Percentiles rank a stretch among this genome's conserved stretches.
Evolutionary conservation across 192 early-diverging fungal species (phyloP).

Genomic region (Allomyces macrogynus): DNA sequence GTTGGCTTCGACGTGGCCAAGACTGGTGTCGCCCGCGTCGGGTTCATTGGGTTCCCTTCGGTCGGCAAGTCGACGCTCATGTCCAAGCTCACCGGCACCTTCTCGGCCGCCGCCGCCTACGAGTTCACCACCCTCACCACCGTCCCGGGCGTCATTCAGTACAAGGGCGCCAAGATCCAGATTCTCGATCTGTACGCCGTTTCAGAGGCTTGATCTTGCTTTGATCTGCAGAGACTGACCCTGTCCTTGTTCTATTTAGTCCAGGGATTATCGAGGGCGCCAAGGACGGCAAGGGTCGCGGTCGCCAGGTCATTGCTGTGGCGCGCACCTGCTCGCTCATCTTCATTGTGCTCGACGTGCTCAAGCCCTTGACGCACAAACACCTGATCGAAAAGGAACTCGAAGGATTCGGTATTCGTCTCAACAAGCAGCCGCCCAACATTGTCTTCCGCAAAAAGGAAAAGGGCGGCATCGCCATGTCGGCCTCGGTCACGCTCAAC

Average conservation of each 20-base stretch:
- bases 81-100: conserved; percentile 73
- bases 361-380: conserved; percentile 68
- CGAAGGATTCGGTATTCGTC: conserved; percentile 69
- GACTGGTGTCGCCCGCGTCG: conserved; percentile 86
- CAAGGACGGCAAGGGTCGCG: conserved; percentile 86
- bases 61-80: conserved; percentile 97
- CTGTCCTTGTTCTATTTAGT: too few species aligned
- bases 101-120: conserved; percentile 68
- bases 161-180: conserved; percentile 92
- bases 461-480: conserved; percentile 90
- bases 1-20: conserved; percentile 98
- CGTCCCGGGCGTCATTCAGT: conserved; percentile 85
- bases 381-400: conserved; percentile 3
- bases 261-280: conserved; percentile 99
- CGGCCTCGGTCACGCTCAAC: conserved; percentile 74
- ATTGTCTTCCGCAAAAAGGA: conserved; percentile 99
- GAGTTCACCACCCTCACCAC: conserved; percentile 96
- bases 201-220: too few species aligned
- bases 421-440: conserved; percentile 71
- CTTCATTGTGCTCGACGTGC: conserved; percentile 96
- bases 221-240: too few species aligned
- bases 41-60: conserved; percentile 91
- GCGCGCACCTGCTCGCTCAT: conserved; percentile 90
- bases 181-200: conserved; percentile 58
- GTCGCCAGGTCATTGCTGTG: conserved; percentile 91